phyloP scores from a whole-genome alignment of 306 rosid genomes.

The Styphnolobium japonicum region DNA sequence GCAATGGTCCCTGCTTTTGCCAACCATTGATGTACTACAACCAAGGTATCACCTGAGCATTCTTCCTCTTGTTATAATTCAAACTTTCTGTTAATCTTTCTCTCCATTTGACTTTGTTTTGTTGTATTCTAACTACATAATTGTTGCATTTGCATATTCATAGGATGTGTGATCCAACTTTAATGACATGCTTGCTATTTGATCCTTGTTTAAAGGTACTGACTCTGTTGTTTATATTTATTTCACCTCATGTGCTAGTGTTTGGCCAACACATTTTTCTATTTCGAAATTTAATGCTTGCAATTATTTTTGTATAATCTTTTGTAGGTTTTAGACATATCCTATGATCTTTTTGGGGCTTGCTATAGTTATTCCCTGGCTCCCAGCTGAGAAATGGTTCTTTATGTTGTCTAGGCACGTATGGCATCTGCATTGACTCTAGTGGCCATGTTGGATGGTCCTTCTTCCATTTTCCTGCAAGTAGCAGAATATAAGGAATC shows the following conservation, averaged over 20 bases:
- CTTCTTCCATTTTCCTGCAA: slow-evolving; percentile 75
- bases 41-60: slow-evolving; percentile 53
- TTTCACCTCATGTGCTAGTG: neutral
- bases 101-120: slow-evolving; percentile 14
- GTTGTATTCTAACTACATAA: slow-evolving; percentile 10
- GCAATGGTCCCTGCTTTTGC: slow-evolving; percentile 90
- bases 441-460: slow-evolving; percentile 77
- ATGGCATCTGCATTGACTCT: slow-evolving; percentile 74
- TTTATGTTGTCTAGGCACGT: slow-evolving; percentile 59
- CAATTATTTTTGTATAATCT: neutral
- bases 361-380: slow-evolving; percentile 5
- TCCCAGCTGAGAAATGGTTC: slow-evolving; percentile 25
- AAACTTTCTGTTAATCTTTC: slow-evolving; percentile 1
- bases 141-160: slow-evolving; percentile 24
- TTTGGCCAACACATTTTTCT: neutral
- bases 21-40: slow-evolving; percentile 77
- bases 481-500: slow-evolving; percentile 85
- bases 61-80: neutral
- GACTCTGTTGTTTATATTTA: slow-evolving; percentile 14
- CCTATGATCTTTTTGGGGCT: neutral
- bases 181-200: slow-evolving; percentile 83
- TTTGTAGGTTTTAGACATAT: neutral
- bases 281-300: neutral
- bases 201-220: slow-evolving; percentile 89
- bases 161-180: slow-evolving; percentile 86